These are phyloP conservation scores for Yamadazyma songkhlaensis DNA, from an alignment of 1,139 yeast species.

Conservation along the genomic window DNA sequence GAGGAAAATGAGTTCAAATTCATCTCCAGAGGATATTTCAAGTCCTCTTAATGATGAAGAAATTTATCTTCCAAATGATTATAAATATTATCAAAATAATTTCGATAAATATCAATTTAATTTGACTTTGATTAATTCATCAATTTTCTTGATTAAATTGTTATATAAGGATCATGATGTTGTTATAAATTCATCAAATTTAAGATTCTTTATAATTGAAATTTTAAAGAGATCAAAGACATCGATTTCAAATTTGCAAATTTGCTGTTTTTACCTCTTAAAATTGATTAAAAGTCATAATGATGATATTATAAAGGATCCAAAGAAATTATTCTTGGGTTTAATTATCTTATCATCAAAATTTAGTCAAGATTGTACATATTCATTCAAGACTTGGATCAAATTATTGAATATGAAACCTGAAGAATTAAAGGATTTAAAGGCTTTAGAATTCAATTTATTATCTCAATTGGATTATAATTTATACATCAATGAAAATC, in stretches of 20 bases:
- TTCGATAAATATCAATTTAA: slow-evolving; percentile 43
- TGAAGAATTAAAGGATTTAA: slow-evolving; percentile 33
- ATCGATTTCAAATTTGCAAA: slow-evolving; percentile 61
- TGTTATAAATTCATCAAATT: slow-evolving; percentile 20
- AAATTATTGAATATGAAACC: slow-evolving; percentile 60
- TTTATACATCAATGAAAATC: slow-evolving; percentile 46
- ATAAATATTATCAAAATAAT: slow-evolving; percentile 38
- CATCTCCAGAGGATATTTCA: slow-evolving; percentile 4
- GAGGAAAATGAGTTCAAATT: neutral
- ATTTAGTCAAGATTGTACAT: slow-evolving; percentile 71
- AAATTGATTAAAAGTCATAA: slow-evolving; percentile 32
- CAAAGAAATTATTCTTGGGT: slow-evolving; percentile 65
- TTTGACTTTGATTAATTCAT: slow-evolving; percentile 36
- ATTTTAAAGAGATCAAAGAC: slow-evolving; percentile 68
- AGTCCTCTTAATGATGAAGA: slow-evolving; percentile 6
- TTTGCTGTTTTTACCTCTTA: slow-evolving; percentile 61
- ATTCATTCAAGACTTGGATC: slow-evolving; percentile 71
- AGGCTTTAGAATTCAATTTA: slow-evolving; percentile 52
- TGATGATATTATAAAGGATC: slow-evolving; percentile 36
- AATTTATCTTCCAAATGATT: slow-evolving; percentile 32
- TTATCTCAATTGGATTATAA: slow-evolving; percentile 55
- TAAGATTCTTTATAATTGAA: slow-evolving; percentile 55
- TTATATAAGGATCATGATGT: slow-evolving; percentile 22
- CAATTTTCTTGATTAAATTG: slow-evolving; percentile 36
- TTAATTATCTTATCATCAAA: slow-evolving; percentile 69